Evolutionary conservation across 176 grass and related monocot genomes (phyloP).

Genomic region (Oropetium thomaeum): DNA sequence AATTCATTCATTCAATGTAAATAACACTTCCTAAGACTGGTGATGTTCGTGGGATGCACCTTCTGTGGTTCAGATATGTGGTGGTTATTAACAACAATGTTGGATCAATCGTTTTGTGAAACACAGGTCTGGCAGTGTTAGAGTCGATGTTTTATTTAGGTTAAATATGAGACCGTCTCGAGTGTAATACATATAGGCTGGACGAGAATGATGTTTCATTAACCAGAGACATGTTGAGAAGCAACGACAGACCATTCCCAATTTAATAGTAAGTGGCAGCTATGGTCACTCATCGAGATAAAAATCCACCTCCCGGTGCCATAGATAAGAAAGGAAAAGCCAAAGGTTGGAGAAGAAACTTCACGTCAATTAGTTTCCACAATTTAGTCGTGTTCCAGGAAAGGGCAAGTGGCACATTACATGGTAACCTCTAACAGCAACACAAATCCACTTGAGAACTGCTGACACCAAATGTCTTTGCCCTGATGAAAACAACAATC

Average conservation of each 20-base stretch:
- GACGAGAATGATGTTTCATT: background rate
- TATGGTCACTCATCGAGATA: background rate
- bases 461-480: background rate
- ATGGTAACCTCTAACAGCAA: conserved; percentile 24
- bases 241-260: background rate
- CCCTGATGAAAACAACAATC: background rate
- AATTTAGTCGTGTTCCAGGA: background rate
- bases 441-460: conserved; percentile 18
- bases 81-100: background rate
- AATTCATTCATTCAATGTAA: conserved; percentile 43
- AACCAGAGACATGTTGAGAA: background rate
- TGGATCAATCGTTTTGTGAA: background rate
- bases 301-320: background rate
- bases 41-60: background rate
- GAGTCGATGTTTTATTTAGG: background rate
- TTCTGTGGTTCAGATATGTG: background rate
- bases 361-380: background rate
- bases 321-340: background rate
- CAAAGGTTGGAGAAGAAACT: background rate
- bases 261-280: background rate
- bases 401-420: background rate
- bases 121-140: background rate
- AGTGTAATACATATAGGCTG: background rate
- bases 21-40: background rate
- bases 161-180: background rate